Percentiles rank a stretch among this genome's conserved stretches.
phyloP scores from a whole-genome alignment of 768 basidiomycete genomes.

The Russula dissimulans region DNA sequence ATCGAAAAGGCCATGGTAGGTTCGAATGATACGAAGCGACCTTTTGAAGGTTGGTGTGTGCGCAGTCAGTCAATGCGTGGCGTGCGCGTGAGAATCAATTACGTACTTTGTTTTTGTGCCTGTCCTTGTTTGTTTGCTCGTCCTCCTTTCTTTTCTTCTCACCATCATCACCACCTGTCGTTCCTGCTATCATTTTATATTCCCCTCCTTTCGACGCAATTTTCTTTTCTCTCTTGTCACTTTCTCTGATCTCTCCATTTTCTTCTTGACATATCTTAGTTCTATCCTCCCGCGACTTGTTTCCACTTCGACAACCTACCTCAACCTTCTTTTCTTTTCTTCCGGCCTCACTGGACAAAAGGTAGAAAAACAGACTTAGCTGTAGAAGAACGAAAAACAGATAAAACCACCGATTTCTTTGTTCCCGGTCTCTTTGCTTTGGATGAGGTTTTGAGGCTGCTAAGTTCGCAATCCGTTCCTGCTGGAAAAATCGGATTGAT shows the following conservation, averaged over 20 bases:
- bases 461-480: too few relatives aligned
- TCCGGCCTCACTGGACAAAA: too few relatives aligned
- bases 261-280: too few relatives aligned
- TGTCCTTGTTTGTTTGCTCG: not conserved
- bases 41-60: not conserved
- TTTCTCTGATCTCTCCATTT: too few relatives aligned
- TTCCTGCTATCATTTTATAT: too few relatives aligned
- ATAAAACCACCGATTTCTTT: not conserved
- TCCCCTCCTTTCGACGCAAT: not conserved
- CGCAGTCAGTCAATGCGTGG: not conserved
- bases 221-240: too few relatives aligned
- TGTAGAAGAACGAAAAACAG: too few relatives aligned
- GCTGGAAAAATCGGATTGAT: not conserved
- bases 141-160: not conserved
- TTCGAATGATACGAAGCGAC: not conserved
- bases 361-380: not conserved
- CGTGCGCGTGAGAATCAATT: slow-evolving; percentile 3
- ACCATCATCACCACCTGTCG: not conserved
- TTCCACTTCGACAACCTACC: not conserved
- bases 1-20: slow-evolving; percentile 20
- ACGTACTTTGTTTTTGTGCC: not conserved
- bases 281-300: too few relatives aligned
- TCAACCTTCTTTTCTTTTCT: too few relatives aligned
- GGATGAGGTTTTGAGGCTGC: not conserved
- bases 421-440: not conserved